These are phyloP conservation scores for Clarireedia paspali DNA, from an alignment of 2,329 filamentous ascomycete species.

Conservation along the genomic window DNA sequence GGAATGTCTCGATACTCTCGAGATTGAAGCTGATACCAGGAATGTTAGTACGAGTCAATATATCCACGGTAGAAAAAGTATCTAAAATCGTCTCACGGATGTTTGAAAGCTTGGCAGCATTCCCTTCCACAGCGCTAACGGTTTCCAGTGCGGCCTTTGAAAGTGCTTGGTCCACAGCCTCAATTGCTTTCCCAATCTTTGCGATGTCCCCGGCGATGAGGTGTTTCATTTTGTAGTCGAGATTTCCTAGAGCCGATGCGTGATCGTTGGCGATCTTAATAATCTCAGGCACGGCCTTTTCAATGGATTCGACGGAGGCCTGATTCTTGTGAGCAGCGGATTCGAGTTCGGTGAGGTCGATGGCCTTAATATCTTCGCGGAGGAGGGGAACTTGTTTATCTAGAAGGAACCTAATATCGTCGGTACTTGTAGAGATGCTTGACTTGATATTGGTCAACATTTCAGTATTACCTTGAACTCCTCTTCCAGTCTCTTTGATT, in stretches of 20 bases:
- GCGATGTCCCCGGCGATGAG: constrained; percentile 7
- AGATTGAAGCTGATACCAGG: constrained; percentile 11
- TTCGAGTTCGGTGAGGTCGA: constrained; percentile 9
- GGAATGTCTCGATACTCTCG: constrained; percentile 7
- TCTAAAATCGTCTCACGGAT: constrained; percentile 11
- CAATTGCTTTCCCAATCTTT: constrained; percentile 10
- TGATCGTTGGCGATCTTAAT: constrained; percentile 9
- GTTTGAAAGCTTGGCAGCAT: constrained; percentile 9
- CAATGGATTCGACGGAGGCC: constrained; percentile 7
- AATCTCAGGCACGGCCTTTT: constrained; percentile 5
- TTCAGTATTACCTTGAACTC: constrained; percentile 9
- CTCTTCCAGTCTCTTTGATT: constrained; percentile 10
- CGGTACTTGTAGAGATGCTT: constrained; percentile 9
- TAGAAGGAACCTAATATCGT: constrained; percentile 10
- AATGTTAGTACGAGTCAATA: constrained; percentile 10
- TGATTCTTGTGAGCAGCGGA: constrained; percentile 3
- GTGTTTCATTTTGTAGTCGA: constrained; percentile 10
- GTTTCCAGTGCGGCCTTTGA: constrained; percentile 9
- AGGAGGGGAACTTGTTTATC: constrained; percentile 11
- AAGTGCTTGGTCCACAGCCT: constrained; percentile 9
- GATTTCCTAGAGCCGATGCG: constrained; percentile 3
- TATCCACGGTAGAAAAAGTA: constrained; percentile 11
- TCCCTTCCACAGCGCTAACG: constrained; percentile 8
- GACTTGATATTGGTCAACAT: constrained; percentile 10
- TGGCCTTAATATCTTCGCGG: constrained; percentile 11